Evolutionary conservation across 2,329 filamentous ascomycete genomes (phyloP), one percentile per base, ranked within the genome.

Genomic region (Leptographium galeiforme): DNA sequence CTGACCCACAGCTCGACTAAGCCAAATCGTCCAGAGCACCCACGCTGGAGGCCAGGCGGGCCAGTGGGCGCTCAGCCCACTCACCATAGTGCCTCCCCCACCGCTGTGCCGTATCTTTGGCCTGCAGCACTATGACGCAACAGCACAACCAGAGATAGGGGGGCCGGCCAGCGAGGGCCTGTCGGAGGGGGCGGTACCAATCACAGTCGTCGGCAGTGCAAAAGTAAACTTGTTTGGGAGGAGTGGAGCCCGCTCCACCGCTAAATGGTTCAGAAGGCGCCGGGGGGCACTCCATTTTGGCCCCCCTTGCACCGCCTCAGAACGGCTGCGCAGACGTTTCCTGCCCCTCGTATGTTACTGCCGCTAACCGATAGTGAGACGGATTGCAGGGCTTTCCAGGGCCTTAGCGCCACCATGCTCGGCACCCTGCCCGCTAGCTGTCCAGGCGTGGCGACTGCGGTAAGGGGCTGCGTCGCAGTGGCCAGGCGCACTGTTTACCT

Each of bases 351-450:
- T 39, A 50, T 13, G 36, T 41, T 40, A 19, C 38, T 32, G 38
- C 41, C 50, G 43, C 50, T 51, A 51, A 10, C 18, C 25, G 19
- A 41, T 52, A 40, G 50, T 52, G 50, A 52, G 50, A 52, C 50
- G 44, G 36, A 45, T 12, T 50, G 44, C 43, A 40, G 43, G 40
- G 16, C 41, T 16, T 39, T 46, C 16, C n/a, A 39, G 34, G 14
- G 12, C 18, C 12, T 19, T 52, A 52, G 50, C 44, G 50, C 50
- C 43, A 30, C 18, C 38, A 19, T 38, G n/a, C 14, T 6, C 47
- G 8, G 25, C 14, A 13, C 2, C 8, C 25, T 40, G 47, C 14
- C 47, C 33, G 38, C 46, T 48, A 38, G 16, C 11, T 18, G 19
- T 18, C 48, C 40, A 41, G 25, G 25, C 19, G 48, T 33, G 36